Percentiles rank a stretch among this genome's conserved stretches.
phyloP scores from a whole-genome alignment of 352 stramenopile species.

The Pythium dissotocum region DNA sequence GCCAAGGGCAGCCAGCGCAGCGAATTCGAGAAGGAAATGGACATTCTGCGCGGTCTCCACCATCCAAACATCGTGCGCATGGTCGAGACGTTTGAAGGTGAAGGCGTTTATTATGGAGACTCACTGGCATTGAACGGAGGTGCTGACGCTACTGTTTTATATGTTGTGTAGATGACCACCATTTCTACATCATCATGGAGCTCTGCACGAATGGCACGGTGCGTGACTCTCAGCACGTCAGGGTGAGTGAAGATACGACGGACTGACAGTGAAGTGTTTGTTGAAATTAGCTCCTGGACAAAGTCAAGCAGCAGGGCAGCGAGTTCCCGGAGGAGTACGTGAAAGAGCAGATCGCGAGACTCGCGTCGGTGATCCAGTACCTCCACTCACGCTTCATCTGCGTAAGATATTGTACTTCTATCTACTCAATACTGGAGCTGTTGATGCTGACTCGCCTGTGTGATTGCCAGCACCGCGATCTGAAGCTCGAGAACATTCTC shows the following conservation, averaged over 20 bases:
- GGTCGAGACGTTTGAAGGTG: slow-evolving; percentile 71
- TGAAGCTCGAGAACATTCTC: slow-evolving; percentile 87
- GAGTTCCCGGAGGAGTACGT: slow-evolving; percentile 55
- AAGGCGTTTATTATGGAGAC: no score
- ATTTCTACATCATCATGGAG: slow-evolving; percentile 90
- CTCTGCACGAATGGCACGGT: slow-evolving; percentile 67
- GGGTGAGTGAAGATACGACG: background rate
- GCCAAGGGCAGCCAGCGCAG: slow-evolving; percentile 54
- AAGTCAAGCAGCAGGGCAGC: slow-evolving; percentile 47
- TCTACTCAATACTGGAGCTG: no score
- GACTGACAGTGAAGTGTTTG: background rate
- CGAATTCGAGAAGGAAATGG: slow-evolving; percentile 80
- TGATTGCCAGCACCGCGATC: slow-evolving; percentile 57
- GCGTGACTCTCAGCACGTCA: background rate
- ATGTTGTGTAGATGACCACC: slow-evolving; percentile 39
- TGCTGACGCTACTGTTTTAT: background rate
- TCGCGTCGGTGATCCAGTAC: slow-evolving; percentile 81
- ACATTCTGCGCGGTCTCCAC: slow-evolving; percentile 71
- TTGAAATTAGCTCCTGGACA: slow-evolving; percentile 50
- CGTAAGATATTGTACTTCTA: no score
- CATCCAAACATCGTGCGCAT: slow-evolving; percentile 83
- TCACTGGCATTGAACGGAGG: no score
- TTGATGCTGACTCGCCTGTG: background rate
- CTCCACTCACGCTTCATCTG: slow-evolving; percentile 83
- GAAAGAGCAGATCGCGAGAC: slow-evolving; percentile 59